Evolutionary conservation across 208 protist species (phyloP).

Genomic region (Leishmania major): DNA sequence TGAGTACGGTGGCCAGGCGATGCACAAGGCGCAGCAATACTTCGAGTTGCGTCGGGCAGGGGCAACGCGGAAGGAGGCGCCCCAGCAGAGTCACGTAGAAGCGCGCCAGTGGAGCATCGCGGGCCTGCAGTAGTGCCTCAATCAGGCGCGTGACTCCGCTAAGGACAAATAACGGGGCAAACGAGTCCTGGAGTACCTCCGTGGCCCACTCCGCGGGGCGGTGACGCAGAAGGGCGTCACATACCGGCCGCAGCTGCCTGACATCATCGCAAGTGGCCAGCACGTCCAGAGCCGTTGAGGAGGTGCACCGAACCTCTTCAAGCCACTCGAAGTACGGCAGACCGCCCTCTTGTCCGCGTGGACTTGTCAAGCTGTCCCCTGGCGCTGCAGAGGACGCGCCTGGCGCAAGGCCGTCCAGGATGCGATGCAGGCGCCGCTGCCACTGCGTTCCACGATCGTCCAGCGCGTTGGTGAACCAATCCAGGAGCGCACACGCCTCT

Average conservation of each 20-base stretch:
- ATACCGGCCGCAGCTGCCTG: constrained; percentile 37
- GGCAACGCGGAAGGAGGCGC: constrained; percentile 38
- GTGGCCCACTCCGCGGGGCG: constrained; percentile 20
- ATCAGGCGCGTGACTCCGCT: constrained; percentile 32
- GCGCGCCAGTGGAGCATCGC: constrained; percentile 60
- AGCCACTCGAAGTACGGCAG: constrained; percentile 14
- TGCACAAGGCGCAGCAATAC: constrained; percentile 39
- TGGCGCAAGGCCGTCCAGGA: background rate
- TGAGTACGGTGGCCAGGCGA: constrained; percentile 33
- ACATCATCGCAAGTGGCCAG: constrained; percentile 20
- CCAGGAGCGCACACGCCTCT: constrained; percentile 29
- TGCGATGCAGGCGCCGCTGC: constrained; percentile 16
- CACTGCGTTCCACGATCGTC: constrained; percentile 24
- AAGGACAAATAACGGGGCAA: constrained; percentile 39
- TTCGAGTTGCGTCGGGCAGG: constrained; percentile 32
- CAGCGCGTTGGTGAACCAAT: constrained; percentile 12
- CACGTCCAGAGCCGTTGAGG: constrained; percentile 26
- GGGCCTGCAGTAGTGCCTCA: constrained; percentile 30
- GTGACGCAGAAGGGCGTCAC: constrained; percentile 39
- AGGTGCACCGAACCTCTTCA: constrained; percentile 1
- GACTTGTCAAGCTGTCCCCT: background rate
- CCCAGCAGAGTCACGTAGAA: constrained; percentile 48
- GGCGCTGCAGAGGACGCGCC: background rate
- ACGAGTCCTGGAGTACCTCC: constrained; percentile 44
- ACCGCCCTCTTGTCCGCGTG: background rate